A percentile compares a stretch with the other conserved stretches of the same genome.
Evolutionary conservation across 23 red algal species (phyloP).

Genomic region (Agarophyton chilense): DNA sequence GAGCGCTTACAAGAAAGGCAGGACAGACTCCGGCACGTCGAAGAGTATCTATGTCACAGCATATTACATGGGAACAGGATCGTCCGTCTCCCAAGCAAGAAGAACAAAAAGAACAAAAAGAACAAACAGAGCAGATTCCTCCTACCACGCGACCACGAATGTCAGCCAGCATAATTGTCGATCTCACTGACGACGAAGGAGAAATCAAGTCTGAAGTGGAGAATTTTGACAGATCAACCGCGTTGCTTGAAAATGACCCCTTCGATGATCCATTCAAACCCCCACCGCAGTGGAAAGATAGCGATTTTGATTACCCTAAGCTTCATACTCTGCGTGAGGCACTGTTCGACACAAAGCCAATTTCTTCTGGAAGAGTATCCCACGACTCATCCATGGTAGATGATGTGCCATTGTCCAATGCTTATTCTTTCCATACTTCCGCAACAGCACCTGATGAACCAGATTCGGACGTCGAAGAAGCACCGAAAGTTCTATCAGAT

Average conservation of each 20-base stretch:
- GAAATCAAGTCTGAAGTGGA: slow-evolving; percentile 30
- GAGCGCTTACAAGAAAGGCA: slow-evolving; percentile 21
- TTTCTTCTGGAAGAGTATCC: neutral
- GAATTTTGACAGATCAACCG: neutral
- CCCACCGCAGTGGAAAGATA: neutral
- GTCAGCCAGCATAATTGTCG: slow-evolving; percentile 29
- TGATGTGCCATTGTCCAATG: neutral
- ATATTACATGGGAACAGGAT: neutral
- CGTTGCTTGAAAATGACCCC: neutral
- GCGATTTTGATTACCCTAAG: slow-evolving; percentile 14
- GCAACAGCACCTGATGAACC: neutral
- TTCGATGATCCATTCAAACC: slow-evolving; percentile 25
- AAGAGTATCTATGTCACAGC: neutral
- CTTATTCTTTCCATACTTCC: neutral
- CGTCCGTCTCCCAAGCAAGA: neutral
- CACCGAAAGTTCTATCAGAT: neutral
- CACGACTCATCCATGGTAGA: neutral
- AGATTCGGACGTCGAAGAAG: slow-evolving; percentile 18
- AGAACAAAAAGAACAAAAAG: no score
- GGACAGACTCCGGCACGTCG: slow-evolving; percentile 21
- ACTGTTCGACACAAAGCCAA: neutral
- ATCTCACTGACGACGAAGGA: slow-evolving; percentile 38
- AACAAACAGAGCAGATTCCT: neutral
- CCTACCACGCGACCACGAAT: slow-evolving; percentile 7
- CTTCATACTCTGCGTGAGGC: slow-evolving; percentile 17